Conservation (phyloP, 345 rosid genomes). For the Eucalyptus brandiana region DNA sequence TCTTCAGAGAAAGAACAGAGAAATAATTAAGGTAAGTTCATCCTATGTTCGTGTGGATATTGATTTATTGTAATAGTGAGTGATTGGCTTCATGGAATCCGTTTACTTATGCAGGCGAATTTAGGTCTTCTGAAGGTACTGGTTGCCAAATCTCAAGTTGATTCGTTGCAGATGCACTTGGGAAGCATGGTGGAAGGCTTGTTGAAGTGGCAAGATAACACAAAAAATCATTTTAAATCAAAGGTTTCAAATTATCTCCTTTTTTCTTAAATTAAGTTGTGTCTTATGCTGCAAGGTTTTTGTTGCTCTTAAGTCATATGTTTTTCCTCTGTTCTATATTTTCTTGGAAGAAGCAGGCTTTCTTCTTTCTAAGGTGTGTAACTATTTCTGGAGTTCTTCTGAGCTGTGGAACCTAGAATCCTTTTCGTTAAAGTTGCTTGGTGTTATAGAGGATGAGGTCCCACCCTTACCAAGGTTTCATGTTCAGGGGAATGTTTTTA, state of each 20-base stretch:
- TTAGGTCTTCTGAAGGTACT: constrained; percentile 82
- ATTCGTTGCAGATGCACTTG: constrained; percentile 66
- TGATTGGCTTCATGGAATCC: not conserved
- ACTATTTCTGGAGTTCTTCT: not conserved
- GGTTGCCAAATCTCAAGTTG: constrained; percentile 85
- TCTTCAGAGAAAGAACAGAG: constrained; percentile 75
- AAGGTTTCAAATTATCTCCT: constrained; percentile 37
- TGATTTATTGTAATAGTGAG: not conserved
- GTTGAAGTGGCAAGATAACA: constrained; percentile 76
- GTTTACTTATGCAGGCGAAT: constrained; percentile 63
- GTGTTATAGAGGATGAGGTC: not conserved
- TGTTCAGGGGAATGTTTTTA: not conserved
- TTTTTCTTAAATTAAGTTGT: not conserved
- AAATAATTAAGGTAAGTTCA: constrained; percentile 64
- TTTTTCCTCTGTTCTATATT: not conserved
- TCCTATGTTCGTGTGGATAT: not conserved
- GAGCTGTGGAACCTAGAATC: not conserved
- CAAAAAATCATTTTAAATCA: constrained; percentile 79
- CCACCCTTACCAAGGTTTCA: not conserved
- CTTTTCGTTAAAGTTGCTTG: not conserved
- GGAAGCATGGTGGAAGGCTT: constrained; percentile 73
- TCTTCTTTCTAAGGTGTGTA: not conserved
- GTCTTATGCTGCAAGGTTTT: not conserved
- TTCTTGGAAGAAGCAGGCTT: not conserved
- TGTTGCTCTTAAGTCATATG: not conserved